A percentile compares a stretch with the other conserved stretches of the same genome.
These are phyloP conservation scores for Neopestalotiopsis clavispora DNA, from an alignment of 2,329 filamentous ascomycete species.

Conservation along the genomic window DNA sequence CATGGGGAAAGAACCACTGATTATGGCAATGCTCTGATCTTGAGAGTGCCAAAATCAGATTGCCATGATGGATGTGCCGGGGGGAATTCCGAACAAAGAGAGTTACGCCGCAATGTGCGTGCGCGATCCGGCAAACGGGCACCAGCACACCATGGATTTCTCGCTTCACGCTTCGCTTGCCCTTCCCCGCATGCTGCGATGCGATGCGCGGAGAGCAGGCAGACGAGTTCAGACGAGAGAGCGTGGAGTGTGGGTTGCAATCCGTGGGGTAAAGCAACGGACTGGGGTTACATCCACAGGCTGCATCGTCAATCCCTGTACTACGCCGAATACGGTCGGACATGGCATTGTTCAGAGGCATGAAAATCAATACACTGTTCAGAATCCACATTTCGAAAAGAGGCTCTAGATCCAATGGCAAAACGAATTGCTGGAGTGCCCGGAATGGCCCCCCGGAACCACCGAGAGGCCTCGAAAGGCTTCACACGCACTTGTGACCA, in stretches of 20 bases:
- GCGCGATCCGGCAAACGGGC: background rate
- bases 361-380: background rate
- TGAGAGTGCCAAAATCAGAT: background rate
- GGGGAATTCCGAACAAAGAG: background rate
- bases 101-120: background rate
- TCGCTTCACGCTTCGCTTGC: background rate
- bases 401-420: background rate
- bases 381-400: background rate
- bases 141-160: slow-evolving; percentile 3
- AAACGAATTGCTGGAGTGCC: background rate
- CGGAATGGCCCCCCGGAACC: background rate
- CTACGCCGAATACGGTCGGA: background rate
- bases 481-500: background rate
- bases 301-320: background rate
- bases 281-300: background rate
- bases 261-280: slow-evolving; percentile 3
- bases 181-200: background rate
- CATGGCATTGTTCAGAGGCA: background rate
- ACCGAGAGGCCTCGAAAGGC: background rate
- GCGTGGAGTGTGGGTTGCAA: background rate
- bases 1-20: background rate
- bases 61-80: background rate
- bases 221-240: background rate
- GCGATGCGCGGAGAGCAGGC: background rate
- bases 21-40: background rate